Base-by-base conservation (phyloP, 768 basidiomycete genomes). In the Saitozyma sp. region DNA sequence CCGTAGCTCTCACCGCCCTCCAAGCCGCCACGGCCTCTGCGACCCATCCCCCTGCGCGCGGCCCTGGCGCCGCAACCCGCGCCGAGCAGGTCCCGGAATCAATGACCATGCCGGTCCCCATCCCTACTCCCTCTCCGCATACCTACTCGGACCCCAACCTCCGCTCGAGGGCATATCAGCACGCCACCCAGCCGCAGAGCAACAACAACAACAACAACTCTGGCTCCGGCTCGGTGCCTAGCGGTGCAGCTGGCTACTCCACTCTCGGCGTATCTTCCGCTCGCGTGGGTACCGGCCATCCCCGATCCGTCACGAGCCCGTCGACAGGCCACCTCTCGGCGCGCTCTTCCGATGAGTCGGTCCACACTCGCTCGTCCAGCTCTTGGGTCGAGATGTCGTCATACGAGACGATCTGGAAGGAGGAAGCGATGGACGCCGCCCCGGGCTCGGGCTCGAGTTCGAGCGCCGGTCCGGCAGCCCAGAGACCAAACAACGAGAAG, bases 81-180 rank as follows among this genome's bases (percentile, higher is more conserved):
- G 46, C 14, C 13, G 54, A 19, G 57, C 61, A 46, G 14, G 45
- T 48, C 50, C 46, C 38, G 4, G 70, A 74, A 52, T 43, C 66
- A 9, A 71, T 74, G 51, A 42, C 57, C 0, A 77, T 77, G 75
- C 75, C 75, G 16, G 52, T 75, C 14, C 74, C 74, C 11, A 50
- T 66, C 9, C 64, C 69, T 3, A 75, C 66, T 39, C 59, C 69
- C 17, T 37, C 62, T 49, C 45, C 63, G 41, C 39, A 39, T 20
- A 19, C 51, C 38, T 42, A 20, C 8, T 58, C 62, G 11, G 58
- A 64, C 17, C n/a, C 8, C 3, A 50, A 55, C n/a, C 52, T 71
- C 9, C 65, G 73, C 16, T 71, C 70, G 5, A 45, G 73, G 17
- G 62, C 69, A 10, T 69, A 58, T 37, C 29, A 41, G 8, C 63